phyloP scores from a whole-genome alignment of 306 rosid species.

The Casuarina cunninghamiana region DNA sequence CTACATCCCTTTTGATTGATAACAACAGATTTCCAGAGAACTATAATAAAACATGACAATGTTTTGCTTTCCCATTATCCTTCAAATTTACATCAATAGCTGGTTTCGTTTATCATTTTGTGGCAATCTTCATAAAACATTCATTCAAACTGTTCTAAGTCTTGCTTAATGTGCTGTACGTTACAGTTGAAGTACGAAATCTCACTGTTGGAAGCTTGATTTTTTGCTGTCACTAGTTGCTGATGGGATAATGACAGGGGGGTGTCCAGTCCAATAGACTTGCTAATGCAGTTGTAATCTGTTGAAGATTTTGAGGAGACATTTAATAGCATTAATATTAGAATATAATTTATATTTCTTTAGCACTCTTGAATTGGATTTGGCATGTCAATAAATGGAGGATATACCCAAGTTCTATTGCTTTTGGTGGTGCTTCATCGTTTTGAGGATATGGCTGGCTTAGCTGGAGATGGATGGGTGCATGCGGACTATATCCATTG shows the following conservation, averaged over 20 bases:
- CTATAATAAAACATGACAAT: slow-evolving; percentile 10
- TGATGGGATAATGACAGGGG: slow-evolving; percentile 12
- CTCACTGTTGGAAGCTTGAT: slow-evolving; percentile 23
- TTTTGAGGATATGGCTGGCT: slow-evolving; percentile 40
- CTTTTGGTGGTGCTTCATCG: slow-evolving; percentile 21
- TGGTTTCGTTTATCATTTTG: slow-evolving; percentile 14
- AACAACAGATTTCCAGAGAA: slow-evolving; percentile 17
- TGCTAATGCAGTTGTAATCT: slow-evolving; percentile 46
- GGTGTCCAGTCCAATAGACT: slow-evolving; percentile 5
- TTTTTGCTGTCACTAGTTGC: slow-evolving; percentile 9
- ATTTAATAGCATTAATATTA: not conserved
- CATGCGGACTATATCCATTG: not conserved
- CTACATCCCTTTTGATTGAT: not conserved
- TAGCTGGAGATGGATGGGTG: slow-evolving; percentile 39
- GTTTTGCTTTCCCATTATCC: slow-evolving; percentile 24
- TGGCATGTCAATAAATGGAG: not conserved
- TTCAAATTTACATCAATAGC: slow-evolving; percentile 26
- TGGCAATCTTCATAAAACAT: slow-evolving; percentile 10
- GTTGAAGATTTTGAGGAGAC: slow-evolving; percentile 25
- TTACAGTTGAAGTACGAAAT: slow-evolving; percentile 25
- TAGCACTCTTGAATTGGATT: not conserved
- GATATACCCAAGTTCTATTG: slow-evolving; percentile 44
- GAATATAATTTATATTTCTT: not conserved
- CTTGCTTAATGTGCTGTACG: slow-evolving; percentile 10
- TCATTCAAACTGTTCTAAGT: slow-evolving; percentile 10